Evolutionary conservation across 2,329 filamentous ascomycete species (phyloP).

Genomic region (Penicillium sp.): DNA sequence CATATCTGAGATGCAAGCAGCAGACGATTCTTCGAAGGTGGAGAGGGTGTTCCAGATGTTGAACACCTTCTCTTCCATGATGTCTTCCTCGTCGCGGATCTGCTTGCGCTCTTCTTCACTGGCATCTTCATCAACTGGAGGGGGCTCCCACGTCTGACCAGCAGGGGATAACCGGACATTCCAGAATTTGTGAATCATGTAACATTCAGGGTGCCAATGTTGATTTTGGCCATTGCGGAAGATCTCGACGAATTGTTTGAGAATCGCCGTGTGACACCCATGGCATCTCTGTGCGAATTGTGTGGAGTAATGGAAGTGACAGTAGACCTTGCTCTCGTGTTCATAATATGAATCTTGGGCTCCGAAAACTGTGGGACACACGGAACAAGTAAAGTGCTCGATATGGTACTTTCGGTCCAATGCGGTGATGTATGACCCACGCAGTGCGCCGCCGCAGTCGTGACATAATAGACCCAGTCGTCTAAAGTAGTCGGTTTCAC

Average conservation of each 20-base stretch:
- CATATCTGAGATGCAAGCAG: slow-evolving; percentile 99
- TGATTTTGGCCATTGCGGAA: slow-evolving; percentile 97
- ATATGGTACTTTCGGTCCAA: slow-evolving; percentile 98
- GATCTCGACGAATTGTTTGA: slow-evolving; percentile 99
- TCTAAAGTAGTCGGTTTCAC: slow-evolving; percentile 97
- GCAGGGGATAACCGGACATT: slow-evolving; percentile 81
- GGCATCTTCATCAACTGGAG: slow-evolving; percentile 56
- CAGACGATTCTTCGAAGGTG: slow-evolving; percentile 95
- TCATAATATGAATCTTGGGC: slow-evolving; percentile 99
- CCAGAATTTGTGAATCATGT: slow-evolving; percentile 99
- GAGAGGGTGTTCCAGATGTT: slow-evolving; percentile 98
- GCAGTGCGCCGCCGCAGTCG: slow-evolving; percentile 86
- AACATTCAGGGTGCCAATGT: slow-evolving; percentile 99
- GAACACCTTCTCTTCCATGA: slow-evolving; percentile 96
- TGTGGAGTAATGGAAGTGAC: slow-evolving; percentile 98
- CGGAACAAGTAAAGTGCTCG: slow-evolving; percentile 97
- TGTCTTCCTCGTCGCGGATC: slow-evolving; percentile 84
- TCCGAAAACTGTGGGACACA: slow-evolving; percentile 96
- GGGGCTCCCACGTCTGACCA: slow-evolving; percentile 52
- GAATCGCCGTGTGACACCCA: slow-evolving; percentile 92
- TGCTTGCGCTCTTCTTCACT: slow-evolving; percentile 69
- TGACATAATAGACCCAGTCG: slow-evolving; percentile 87
- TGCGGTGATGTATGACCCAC: slow-evolving; percentile 96
- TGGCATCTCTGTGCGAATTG: slow-evolving; percentile 95
- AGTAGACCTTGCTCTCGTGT: slow-evolving; percentile 94